A percentile compares a stretch with the other conserved stretches of the same genome.
These are phyloP conservation scores for Beauveria rudraprayagi DNA, from an alignment of 2,329 filamentous ascomycete genomes.

Conservation along the genomic window DNA sequence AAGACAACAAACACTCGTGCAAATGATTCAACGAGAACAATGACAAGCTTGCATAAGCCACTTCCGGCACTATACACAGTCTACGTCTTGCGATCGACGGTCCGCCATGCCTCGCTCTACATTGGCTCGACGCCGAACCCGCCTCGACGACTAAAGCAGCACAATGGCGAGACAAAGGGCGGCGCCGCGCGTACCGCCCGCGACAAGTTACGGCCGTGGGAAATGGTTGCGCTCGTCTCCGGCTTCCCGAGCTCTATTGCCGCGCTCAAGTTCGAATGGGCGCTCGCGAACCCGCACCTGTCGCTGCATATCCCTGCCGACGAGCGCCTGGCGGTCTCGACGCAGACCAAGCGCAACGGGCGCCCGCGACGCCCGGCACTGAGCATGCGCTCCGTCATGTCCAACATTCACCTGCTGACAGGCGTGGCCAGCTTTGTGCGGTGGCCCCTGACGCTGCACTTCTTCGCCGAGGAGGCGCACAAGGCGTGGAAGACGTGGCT, in stretches of 20 bases:
- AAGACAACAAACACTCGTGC: not conserved
- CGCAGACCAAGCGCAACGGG: conserved; percentile 42
- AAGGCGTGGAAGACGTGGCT: conserved; percentile 58
- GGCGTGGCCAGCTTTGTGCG: conserved; percentile 69
- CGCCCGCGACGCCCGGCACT: conserved; percentile 49
- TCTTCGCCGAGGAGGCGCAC: conserved; percentile 66
- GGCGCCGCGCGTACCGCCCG: conserved; percentile 72
- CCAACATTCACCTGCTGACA: conserved; percentile 74
- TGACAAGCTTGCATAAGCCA: conserved; percentile 40
- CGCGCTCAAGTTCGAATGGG: conserved; percentile 95
- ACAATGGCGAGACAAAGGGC: conserved; percentile 78
- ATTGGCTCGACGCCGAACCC: conserved; percentile 91
- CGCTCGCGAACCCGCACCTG: conserved; percentile 76
- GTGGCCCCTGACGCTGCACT: conserved; percentile 76
- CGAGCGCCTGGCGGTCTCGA: conserved; percentile 49
- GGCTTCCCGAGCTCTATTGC: conserved; percentile 83
- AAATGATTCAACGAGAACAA: conserved; percentile 13
- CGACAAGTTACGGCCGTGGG: conserved; percentile 69
- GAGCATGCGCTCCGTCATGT: conserved; percentile 60
- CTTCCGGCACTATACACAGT: conserved; percentile 90
- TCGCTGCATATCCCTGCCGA: conserved; percentile 68
- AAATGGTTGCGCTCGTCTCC: conserved; percentile 78
- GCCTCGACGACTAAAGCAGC: conserved; percentile 73
- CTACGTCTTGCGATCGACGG: conserved; percentile 80
- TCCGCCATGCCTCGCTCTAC: conserved; percentile 65